A percentile compares a stretch with the other conserved stretches of the same genome.
Evolutionary conservation across 164 flowering plant genomes (phyloP).

Genomic region (Vitis labrusca): DNA sequence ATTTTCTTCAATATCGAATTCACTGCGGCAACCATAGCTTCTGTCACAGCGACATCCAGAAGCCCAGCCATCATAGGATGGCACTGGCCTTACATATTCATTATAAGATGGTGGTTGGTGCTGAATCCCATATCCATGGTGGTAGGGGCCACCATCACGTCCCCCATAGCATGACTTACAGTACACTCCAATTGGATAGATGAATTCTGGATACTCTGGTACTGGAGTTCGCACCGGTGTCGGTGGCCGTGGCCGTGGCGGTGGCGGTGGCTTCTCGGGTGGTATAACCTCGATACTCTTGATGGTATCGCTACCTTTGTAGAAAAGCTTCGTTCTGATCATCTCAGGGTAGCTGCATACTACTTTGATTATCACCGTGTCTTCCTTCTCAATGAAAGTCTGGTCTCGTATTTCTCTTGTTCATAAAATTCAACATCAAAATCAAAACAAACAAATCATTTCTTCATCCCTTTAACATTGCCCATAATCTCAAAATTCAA

Average conservation of each 20-base stretch:
- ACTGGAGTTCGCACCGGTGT: too few species aligned
- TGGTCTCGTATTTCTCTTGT: constrained; percentile 43
- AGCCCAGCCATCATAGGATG: too few species aligned
- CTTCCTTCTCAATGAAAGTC: constrained; percentile 31
- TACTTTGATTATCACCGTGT: constrained; percentile 35
- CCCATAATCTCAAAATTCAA: too few species aligned
- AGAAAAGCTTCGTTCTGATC: constrained; percentile 31
- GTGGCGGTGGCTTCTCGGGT: too few species aligned
- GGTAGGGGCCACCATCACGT: too few species aligned
- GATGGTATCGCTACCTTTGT: constrained; percentile 29
- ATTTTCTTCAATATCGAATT: not conserved
- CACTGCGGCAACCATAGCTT: not conserved
- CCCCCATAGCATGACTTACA: too few species aligned
- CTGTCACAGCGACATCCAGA: constrained; percentile 6
- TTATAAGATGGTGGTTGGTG: too few species aligned
- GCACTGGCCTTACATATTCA: too few species aligned
- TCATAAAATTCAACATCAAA: not conserved
- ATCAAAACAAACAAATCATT: not conserved
- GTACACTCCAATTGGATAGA: not conserved
- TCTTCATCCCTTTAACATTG: not conserved
- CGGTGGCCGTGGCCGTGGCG: too few species aligned
- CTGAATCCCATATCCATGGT: too few species aligned
- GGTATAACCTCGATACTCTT: constrained; percentile 22
- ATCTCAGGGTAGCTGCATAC: constrained; percentile 33
- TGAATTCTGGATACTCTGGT: too few species aligned